Base-by-base conservation (phyloP, 441 rosid species). In the Populus hybrid region DNA sequence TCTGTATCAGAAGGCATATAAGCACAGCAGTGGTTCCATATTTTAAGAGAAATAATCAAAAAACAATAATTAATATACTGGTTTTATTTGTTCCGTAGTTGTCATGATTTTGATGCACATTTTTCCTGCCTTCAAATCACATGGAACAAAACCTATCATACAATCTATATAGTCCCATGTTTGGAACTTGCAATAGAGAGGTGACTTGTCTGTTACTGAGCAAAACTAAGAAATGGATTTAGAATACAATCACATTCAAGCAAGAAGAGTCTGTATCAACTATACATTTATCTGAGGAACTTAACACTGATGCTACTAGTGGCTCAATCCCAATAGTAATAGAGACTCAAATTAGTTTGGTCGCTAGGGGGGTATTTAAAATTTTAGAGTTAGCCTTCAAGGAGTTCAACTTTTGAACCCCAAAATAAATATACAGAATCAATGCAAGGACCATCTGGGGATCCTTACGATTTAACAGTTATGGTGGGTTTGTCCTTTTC, bases 1-100 rank as follows among this genome's bases (percentile, higher is more conserved):
- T 90, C 99, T 96, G 97, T 67, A 70, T 23, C 31, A 70, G 69
- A 80, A 74, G 64, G 76, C 42, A 14, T 53, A 45, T 33, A 16
- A 59, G 23, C 23, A 59, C 23, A 2, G 8, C 45, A 40, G 45
- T 45, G 1, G 56, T 45, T 14, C 56, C 56, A 45, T 45, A 4
- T 4, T 45, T 45, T 45, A 4, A 45, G 20, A 45, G 20, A 31
- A 31, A 45, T 14, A 45, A 45, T 45, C 20, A 14, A 14, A 45
- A 40, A 45, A 14, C 20, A 45, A 45, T 12, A 45, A 45, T 45
- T 45, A 45, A 12, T 45, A 45, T 11, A 45, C 56, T 14, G 56
- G 20, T 45, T 45, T 11, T 45, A 14, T 45, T 45, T 45, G 56
- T 45, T 18, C 23, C 12, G 10, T 63, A 21, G 28, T 9, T 20